Conservation (phyloP, 2,329 filamentous ascomycete species). For the Orbilia javanica region DNA sequence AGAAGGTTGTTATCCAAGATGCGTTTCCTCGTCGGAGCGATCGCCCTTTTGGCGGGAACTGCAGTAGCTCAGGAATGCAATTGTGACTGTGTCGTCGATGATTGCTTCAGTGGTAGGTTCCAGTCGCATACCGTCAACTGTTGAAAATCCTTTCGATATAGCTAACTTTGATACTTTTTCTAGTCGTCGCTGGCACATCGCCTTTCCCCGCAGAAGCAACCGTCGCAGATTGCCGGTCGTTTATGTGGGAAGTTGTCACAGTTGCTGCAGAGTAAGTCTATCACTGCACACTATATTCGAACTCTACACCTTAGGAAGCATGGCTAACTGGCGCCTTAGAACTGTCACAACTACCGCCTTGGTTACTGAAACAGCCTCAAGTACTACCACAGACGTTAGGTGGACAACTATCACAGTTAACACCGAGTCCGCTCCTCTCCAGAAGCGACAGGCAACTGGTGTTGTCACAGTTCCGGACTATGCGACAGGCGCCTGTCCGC, state of each 20-base stretch:
- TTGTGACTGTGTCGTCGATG: conserved; percentile 21
- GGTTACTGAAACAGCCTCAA: conserved; percentile 16
- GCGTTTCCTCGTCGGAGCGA: conserved; percentile 33
- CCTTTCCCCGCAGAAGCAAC: conserved; percentile 14
- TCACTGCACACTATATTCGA: not conserved
- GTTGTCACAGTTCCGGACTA: conserved; percentile 14
- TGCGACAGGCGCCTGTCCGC: conserved; percentile 6
- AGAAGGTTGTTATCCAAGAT: conserved; percentile 27
- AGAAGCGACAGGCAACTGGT: conserved; percentile 10
- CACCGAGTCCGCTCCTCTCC: not conserved
- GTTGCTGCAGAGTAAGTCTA: conserved; percentile 23
- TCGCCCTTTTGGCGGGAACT: conserved; percentile 21
- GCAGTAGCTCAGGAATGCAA: conserved; percentile 23
- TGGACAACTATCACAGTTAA: conserved; percentile 18
- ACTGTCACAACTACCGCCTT: conserved; percentile 7
- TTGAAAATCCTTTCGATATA: not conserved
- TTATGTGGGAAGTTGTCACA: conserved; percentile 29
- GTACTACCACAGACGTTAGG: not conserved
- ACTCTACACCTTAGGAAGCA: not conserved
- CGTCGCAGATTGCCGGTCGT: conserved; percentile 29
- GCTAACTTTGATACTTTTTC: not conserved
- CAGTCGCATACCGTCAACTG: not conserved
- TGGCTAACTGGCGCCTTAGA: not conserved
- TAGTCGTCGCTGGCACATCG: conserved; percentile 28
- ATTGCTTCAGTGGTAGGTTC: conserved; percentile 11